Evolutionary conservation across 2,329 filamentous ascomycete genomes (phyloP).

Genomic region (Colletotrichum tamarilloi): DNA sequence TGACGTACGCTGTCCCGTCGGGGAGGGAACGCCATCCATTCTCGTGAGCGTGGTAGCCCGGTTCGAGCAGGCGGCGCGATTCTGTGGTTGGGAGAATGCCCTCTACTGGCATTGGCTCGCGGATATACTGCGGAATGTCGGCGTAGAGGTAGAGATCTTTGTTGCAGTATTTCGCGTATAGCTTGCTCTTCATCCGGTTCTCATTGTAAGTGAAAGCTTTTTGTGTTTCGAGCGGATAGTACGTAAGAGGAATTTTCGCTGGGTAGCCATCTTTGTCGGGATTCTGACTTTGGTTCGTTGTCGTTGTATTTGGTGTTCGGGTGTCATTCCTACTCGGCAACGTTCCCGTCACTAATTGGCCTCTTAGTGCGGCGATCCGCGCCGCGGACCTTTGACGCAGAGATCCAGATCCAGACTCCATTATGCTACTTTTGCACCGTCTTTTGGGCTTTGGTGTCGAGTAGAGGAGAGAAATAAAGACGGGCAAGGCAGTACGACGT

Average conservation of each 20-base stretch:
- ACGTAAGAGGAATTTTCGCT: constrained; percentile 22
- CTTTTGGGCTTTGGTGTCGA: neutral
- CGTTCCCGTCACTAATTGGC: neutral
- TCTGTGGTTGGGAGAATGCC: constrained; percentile 9
- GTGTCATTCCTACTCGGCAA: neutral
- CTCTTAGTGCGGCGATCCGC: constrained; percentile 4
- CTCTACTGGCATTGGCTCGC: constrained; percentile 10
- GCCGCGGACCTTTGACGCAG: constrained; percentile 4
- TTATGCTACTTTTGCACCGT: neutral
- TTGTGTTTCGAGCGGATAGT: constrained; percentile 24
- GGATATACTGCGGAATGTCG: constrained; percentile 28
- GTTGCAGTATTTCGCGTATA: constrained; percentile 26
- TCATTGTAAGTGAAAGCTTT: constrained; percentile 19
- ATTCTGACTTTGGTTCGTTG: neutral
- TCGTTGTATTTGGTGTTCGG: neutral
- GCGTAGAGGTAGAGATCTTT: constrained; percentile 21
- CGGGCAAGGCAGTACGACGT: neutral
- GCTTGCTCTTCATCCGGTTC: constrained; percentile 20
- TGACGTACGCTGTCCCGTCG: constrained; percentile 25
- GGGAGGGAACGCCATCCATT: constrained; percentile 26
- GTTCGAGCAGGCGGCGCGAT: constrained; percentile 18
- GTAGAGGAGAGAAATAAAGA: neutral
- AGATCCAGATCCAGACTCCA: neutral
- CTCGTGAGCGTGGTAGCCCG: constrained; percentile 23
- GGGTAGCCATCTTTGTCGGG: constrained; percentile 28